Conservation (phyloP, 139 green algal species). For the Coelastrella sp. region DNA sequence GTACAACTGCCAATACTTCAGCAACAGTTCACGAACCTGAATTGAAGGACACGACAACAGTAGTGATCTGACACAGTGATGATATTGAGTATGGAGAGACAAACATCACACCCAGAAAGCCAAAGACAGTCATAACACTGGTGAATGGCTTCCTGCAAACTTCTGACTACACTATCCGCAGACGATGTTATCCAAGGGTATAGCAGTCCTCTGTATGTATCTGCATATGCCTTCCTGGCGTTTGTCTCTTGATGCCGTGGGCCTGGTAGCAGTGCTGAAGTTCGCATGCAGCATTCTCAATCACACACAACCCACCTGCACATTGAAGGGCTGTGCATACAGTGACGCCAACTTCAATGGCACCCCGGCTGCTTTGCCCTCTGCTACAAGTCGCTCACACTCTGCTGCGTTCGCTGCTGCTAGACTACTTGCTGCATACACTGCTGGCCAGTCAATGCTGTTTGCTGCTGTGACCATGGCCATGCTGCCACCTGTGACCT, state of each 20-base stretch:
- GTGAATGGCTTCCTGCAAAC: too few species aligned
- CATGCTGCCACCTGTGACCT: constrained; percentile 59
- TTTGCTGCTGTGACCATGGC: constrained; percentile 18
- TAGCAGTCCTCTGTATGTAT: too few species aligned
- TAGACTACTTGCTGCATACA: constrained; percentile 38
- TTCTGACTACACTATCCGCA: too few species aligned
- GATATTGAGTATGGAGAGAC: neutral
- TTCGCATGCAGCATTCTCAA: neutral
- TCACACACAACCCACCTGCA: constrained; percentile 6
- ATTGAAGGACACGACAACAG: neutral
- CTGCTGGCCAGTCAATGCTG: constrained; percentile 35
- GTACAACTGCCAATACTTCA: constrained; percentile 47
- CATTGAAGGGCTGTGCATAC: constrained; percentile 33
- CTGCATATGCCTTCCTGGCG: too few species aligned
- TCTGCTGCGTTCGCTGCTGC: constrained; percentile 27
- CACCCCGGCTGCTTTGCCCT: neutral
- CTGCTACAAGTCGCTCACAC: constrained; percentile 13
- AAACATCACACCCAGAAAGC: too few species aligned
- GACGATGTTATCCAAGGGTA: too few species aligned
- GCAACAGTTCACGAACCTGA: constrained; percentile 40
- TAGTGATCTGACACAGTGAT: neutral
- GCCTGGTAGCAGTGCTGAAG: neutral
- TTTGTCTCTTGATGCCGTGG: neutral
- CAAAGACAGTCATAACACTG: too few species aligned
- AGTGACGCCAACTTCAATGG: neutral